phyloP scores from a whole-genome alignment of 768 basidiomycete species.

The Lyophyllum shimeji region DNA sequence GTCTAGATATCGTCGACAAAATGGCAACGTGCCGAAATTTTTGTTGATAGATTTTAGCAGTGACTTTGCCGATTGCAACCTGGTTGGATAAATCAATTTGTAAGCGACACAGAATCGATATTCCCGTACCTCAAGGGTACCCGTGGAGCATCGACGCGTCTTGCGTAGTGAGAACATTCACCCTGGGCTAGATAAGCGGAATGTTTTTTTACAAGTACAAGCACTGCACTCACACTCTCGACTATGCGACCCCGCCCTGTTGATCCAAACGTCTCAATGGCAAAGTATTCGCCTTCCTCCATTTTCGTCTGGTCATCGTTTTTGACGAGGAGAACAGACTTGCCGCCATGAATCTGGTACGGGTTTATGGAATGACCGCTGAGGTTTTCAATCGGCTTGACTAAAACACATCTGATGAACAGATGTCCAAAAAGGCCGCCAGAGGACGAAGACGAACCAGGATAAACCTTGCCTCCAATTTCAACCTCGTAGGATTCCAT shows the following conservation, averaged over 20 bases:
- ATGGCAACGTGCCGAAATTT: conserved; percentile 94
- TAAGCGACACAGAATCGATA: background rate
- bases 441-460: conserved; percentile 48
- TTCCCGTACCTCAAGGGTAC: conserved; percentile 67
- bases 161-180: conserved; percentile 92
- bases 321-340: conserved; percentile 88
- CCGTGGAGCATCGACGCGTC: conserved; percentile 64
- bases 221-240: conserved; percentile 57
- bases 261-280: conserved; percentile 98
- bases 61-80: conserved; percentile 81
- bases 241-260: conserved; percentile 89
- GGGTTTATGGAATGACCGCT: conserved; percentile 92
- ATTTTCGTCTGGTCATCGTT: conserved; percentile 92
- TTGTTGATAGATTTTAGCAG: conserved; percentile 85
- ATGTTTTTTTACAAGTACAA: background rate
- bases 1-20: conserved; percentile 94
- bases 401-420: conserved; percentile 36
- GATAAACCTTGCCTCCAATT: conserved; percentile 78
- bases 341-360: conserved; percentile 93
- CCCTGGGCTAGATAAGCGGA: conserved; percentile 48
- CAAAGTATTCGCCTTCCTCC: conserved; percentile 99
- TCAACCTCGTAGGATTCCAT: conserved; percentile 99
- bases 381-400: conserved; percentile 91
- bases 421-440: background rate
- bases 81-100: conserved; percentile 25